Base-by-base conservation (phyloP, 495 filamentous ascomycete species). In the Penicillium bialowiezense region DNA sequence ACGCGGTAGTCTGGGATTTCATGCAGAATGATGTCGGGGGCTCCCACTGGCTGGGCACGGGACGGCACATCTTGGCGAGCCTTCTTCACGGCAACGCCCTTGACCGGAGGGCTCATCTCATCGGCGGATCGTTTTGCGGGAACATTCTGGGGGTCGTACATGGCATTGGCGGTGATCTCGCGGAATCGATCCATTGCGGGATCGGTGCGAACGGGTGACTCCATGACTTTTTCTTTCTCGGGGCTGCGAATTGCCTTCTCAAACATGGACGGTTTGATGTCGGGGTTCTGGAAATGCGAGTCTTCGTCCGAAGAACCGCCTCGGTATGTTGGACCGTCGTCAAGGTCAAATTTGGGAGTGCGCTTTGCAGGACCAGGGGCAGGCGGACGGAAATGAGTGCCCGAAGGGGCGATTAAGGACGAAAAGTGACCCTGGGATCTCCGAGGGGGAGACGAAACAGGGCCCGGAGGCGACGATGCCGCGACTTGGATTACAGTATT, bases 221-320 rank as follows among this genome's bases (percentile, higher is more conserved):
- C 66, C 12, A 60, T 58, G n/a, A 69, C 50, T 43, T 70, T 72
- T 13, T 69, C 63, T 37, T 68, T 74, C 12, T 72, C 65, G 3
- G 70, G 67, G 32, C 56, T 70, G 18, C 61, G 67, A 26, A 63
- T 54, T 3, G 59, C 51, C 34, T 67, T 67, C 20, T 64, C 65
- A 52, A 90, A 89, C 33, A 73, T 83, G 1, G 86, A 79, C 7
- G 89, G 88, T 43, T 82, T 82, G 54, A 95, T 90, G 45, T 89
- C 85, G 3, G 80, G 79, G 29, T 67, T 75, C 9, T 62, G 60
- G n/a, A 50, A 68, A 24, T 70, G 67, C 32, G 53, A 63, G 21
- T 85, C 82, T 15, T 83, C 78, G 26, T 80, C 79, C 7, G 81
- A 84, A 15, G 81, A 83, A 3, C 65, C 76, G 15, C 74, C 79